Evolutionary conservation across 345 rosid genomes (phyloP), one percentile per base, ranked within the genome.

Genomic region (Arabis hirsuta): DNA sequence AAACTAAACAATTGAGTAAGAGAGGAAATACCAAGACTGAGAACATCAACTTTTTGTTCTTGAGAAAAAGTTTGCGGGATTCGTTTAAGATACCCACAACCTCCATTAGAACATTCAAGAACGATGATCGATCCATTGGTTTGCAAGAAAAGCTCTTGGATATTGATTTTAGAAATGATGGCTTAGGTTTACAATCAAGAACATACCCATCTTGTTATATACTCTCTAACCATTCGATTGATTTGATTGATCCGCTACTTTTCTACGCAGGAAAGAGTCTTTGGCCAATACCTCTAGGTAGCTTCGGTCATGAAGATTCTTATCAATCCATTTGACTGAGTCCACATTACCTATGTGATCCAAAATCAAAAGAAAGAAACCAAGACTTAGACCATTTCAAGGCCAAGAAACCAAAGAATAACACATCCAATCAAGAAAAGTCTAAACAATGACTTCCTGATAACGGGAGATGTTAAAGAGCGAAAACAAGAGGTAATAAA

Each of bases 31-130:
- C 5, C 62, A 78, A 61, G 36, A 88, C 61, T 26, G 56, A 69
- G 58, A 81, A 27, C 78, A 88, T 82, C 9, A 83, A 74, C 68
- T 53, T 78, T 44, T 65, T 74, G 60, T 84, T 83, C 69, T 78
- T 82, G 73, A 53, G 16, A 61, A 76, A 75, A 59, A 84, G 74
- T 72, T 77, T 80, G 71, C 68, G 22, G 72, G 84, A 66, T 61
- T 80, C 82, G 43, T 72, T 72, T 55, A 84, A 65, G 50, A 80
- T 81, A 63, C 72, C 72, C 38, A 60, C 27, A 39, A 77, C 65
- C 38, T 65, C 78, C 59, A 9, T 55, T 13, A 69, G 19, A 44
- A 55, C 43, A 71, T 52, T 66, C 67, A 72, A 61, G 62, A 51
- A 32, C 6, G 31, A 9, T 14, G 44, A 50, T 1, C 7, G 31